Percentiles rank a stretch among this genome's conserved stretches.
These are phyloP conservation scores for Alnus glutinosa DNA, from an alignment of 306 rosid genomes.

Conservation along the genomic window DNA sequence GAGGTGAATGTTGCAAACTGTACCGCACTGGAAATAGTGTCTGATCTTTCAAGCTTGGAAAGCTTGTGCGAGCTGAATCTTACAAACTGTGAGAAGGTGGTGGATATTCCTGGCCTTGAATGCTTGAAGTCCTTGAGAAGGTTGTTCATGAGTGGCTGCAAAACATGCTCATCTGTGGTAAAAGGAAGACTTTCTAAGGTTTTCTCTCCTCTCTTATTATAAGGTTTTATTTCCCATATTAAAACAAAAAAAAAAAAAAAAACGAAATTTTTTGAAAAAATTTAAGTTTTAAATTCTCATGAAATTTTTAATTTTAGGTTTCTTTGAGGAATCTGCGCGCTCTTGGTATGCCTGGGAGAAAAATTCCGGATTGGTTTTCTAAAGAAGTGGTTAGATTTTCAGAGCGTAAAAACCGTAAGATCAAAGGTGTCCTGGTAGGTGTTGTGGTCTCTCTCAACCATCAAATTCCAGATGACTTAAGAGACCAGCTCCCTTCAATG, in stretches of 20 bases:
- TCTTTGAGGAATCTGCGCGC: constrained; percentile 48
- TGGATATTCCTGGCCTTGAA: constrained; percentile 69
- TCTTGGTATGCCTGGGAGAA: constrained; percentile 65
- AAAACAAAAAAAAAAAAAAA: neutral
- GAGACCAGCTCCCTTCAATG: constrained; percentile 20
- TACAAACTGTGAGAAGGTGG: constrained; percentile 51
- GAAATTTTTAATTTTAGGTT: constrained; percentile 39
- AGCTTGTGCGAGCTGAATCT: constrained; percentile 48
- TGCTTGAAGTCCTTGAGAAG: constrained; percentile 52
- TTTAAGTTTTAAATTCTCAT: neutral
- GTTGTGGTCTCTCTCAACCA: constrained; percentile 52
- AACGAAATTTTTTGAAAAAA: too few relatives aligned
- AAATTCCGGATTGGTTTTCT: constrained; percentile 61
- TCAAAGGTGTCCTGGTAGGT: constrained; percentile 45
- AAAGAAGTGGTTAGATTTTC: constrained; percentile 41
- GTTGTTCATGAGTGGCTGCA: constrained; percentile 53
- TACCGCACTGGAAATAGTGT: constrained; percentile 40
- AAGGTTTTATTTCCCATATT: neutral
- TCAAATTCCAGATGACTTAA: constrained; percentile 15
- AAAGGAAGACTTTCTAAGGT: constrained; percentile 60
- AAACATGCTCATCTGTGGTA: constrained; percentile 39
- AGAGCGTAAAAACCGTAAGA: constrained; percentile 36
- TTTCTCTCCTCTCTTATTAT: constrained; percentile 1
- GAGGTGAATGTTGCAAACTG: constrained; percentile 49
- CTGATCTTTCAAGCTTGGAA: constrained; percentile 51